Base-by-base conservation (phyloP, 768 basidiomycete species). In the Calocybe indica region DNA sequence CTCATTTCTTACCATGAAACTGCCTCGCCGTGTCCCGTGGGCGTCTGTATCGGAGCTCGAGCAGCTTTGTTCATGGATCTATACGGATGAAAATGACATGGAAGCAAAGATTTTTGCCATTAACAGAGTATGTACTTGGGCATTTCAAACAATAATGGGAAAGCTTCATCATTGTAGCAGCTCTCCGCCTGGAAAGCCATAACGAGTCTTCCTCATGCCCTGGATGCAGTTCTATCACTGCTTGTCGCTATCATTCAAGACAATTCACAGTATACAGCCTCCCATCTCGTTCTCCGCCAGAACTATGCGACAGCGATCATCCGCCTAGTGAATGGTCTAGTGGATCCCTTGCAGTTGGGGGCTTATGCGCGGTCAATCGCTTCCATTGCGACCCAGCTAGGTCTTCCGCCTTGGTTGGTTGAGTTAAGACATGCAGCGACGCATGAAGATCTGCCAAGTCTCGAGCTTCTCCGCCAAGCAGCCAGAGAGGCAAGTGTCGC, bases 391-490 rank as follows among this genome's bases (percentile, higher is more conserved):
- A 71, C 75, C 3, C 89, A 94, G 58, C 76, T 99, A 8, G 85
- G 86, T 0, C 71, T 99, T 1, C 95, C 96, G 0, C 67, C 75
- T 0, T 93, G 88, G 85, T 73, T 98, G 7, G 93, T 99, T 9
- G 91, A 95, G 55, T 72, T 98, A 8, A 76, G 96, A 36, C 96
- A 98, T 68, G 90, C 92, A 28, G 90, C 91, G 9, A 99, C 96
- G 1, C 96, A 98, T 58, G 95, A 98, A 58, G 91, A 95, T 51
- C 68, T 98, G 9, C 96, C 95, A 0, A 85, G 85, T 53, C 70
- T 97, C 7, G 81, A 84, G 45, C 64, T 93, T 5, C 73, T 96
- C 12, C 77, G 86, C 46, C 82, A 89, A 49, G 92, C 83, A 0
- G 79, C 84, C 31, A 71, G 74, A 47, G 85, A 94, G 77, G 92